Evolutionary conservation across 2,329 filamentous ascomycete species (phyloP).

Genomic region (Cladosporium halotolerans): DNA sequence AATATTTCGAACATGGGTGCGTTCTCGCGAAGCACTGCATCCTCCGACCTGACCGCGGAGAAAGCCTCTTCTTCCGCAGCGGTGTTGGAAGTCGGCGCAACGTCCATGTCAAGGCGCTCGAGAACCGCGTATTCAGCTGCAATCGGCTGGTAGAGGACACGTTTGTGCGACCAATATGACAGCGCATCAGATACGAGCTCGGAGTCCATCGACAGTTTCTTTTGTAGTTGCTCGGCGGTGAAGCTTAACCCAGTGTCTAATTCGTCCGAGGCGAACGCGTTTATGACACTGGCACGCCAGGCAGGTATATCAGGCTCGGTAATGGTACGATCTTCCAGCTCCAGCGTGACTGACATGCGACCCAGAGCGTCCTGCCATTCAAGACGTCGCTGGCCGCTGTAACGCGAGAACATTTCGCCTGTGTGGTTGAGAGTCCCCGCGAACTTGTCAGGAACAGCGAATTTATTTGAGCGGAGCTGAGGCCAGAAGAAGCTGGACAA

Average conservation of each 20-base stretch:
- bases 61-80: conserved; percentile 33
- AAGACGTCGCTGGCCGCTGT: conserved; percentile 79
- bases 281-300: conserved; percentile 82
- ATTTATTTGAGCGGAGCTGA: conserved; percentile 63
- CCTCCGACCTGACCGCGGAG: conserved; percentile 45
- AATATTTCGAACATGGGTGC: conserved; percentile 82
- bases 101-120: conserved; percentile 50
- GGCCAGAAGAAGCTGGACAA: conserved; percentile 94
- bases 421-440: conserved; percentile 46
- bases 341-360: conserved; percentile 71
- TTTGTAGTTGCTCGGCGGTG: conserved; percentile 41
- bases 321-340: conserved; percentile 73
- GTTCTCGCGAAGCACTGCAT: conserved; percentile 60
- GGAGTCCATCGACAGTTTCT: conserved; percentile 63
- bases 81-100: conserved; percentile 28
- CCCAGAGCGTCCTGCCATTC: conserved; percentile 83
- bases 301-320: conserved; percentile 65
- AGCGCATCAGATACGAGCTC: conserved; percentile 63
- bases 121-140: conserved; percentile 59
- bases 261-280: conserved; percentile 61
- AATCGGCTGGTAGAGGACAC: conserved; percentile 54
- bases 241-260: conserved; percentile 25
- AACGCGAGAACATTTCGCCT: conserved; percentile 65
- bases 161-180: conserved; percentile 64
- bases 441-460: conserved; percentile 60